These are phyloP conservation scores for Solanum appendiculatum DNA, from an alignment of 257 asterid genomes.

Conservation along the genomic window DNA sequence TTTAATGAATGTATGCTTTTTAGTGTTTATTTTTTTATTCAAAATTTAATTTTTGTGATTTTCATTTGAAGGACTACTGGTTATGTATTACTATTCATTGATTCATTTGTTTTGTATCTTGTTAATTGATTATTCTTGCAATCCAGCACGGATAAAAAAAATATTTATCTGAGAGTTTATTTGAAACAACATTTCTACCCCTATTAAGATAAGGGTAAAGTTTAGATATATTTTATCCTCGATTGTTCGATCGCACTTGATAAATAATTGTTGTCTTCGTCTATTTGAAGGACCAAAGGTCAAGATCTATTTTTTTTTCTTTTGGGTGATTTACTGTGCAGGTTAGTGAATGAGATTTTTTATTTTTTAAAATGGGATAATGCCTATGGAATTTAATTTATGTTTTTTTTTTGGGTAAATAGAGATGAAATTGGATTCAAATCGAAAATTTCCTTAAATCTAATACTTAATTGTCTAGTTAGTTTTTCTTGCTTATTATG, in stretches of 20 bases:
- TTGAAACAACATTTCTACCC: not conserved
- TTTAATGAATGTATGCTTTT: not conserved
- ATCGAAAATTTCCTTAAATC: not conserved
- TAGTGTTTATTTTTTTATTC: not conserved
- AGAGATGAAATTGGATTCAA: not conserved
- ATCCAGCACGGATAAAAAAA: too few species aligned
- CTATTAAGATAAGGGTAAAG: accelerated
- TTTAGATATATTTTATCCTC: not conserved
- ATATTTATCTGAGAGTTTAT: accelerated
- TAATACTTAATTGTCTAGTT: not conserved
- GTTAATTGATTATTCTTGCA: not conserved
- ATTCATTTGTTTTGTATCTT: not conserved
- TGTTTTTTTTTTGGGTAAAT: not conserved
- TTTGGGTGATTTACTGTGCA: not conserved
- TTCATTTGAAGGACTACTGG: not conserved
- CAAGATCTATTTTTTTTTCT: not conserved
- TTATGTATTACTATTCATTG: not conserved
- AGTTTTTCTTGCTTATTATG: not conserved
- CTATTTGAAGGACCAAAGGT: not conserved
- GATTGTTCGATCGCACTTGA: not conserved
- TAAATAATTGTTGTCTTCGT: not conserved
- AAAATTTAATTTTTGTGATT: not conserved
- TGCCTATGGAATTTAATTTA: not conserved
- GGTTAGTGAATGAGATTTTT: not conserved
- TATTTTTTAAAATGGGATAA: too few species aligned